Percentiles rank a stretch among this genome's conserved stretches.
Evolutionary conservation across 163 green algal genomes (phyloP).

Genomic region (Dunaliella salina): DNA sequence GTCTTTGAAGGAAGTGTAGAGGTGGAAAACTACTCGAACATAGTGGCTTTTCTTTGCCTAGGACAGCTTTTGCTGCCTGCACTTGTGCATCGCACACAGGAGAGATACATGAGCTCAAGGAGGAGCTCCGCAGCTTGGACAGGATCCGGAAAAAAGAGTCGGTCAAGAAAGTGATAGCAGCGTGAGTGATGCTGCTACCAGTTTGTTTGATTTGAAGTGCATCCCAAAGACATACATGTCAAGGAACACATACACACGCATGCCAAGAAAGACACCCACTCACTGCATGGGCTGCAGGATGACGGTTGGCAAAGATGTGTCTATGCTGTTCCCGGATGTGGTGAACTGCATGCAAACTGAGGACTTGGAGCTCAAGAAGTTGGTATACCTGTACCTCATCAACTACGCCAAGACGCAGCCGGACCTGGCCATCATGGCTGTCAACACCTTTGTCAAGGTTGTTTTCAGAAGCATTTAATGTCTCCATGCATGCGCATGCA

Average conservation of each 20-base stretch:
- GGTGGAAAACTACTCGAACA: no score
- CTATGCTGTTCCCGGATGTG: constrained; percentile 97
- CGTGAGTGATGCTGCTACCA: constrained; percentile 15
- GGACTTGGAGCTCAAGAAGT: constrained; percentile 98
- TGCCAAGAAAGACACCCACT: background rate
- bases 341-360: constrained; percentile 99
- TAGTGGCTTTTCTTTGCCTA: no score
- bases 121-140: constrained; percentile 86
- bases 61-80: no score
- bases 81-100: constrained; percentile 50
- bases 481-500: background rate
- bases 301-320: constrained; percentile 99
- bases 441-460: constrained; percentile 99
- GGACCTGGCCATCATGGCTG: constrained; percentile 97
- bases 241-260: background rate
- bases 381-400: constrained; percentile 99
- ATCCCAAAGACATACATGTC: no score
- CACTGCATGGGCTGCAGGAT: constrained; percentile 40
- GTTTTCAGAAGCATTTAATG: no score
- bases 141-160: constrained; percentile 89
- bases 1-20: no score
- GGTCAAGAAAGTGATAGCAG: constrained; percentile 98
- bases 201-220: no score
- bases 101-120: constrained; percentile 94
- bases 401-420: constrained; percentile 99